Percentiles rank a stretch among this genome's conserved stretches.
Evolutionary conservation across 1,284 basidiomycete genomes (phyloP).

Genomic region (Apiotrichum siamense): DNA sequence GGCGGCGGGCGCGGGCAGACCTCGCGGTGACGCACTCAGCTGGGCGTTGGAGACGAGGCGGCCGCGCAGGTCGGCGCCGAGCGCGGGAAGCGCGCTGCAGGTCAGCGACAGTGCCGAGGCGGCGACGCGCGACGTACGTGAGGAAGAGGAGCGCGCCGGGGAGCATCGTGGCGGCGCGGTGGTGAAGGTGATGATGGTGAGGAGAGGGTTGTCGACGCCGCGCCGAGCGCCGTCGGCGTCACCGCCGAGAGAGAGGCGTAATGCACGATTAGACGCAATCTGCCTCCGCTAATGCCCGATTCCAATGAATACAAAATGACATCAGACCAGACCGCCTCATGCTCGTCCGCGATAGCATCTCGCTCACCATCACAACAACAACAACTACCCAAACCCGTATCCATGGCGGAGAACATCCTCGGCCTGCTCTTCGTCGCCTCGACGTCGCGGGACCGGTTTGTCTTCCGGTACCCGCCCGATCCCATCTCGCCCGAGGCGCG

Average conservation of each 20-base stretch:
- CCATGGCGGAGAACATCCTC: slow-evolving; percentile 44
- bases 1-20: background rate
- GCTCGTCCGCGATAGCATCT: background rate
- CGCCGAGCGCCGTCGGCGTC: no score
- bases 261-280: background rate
- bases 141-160: slow-evolving; percentile 3
- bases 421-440: slow-evolving; percentile 42
- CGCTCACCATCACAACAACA: background rate
- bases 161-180: background rate
- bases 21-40: background rate
- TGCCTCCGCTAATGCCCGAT: background rate
- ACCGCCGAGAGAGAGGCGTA: no score
- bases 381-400: background rate
- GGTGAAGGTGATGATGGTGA: background rate
- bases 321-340: background rate
- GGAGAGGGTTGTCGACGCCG: background rate
- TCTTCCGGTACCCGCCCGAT: slow-evolving; percentile 44
- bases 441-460: slow-evolving; percentile 33
- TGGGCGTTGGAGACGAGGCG: background rate
- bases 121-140: background rate
- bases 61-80: background rate
- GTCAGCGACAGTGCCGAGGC: background rate
- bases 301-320: background rate
- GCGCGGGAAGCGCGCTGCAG: background rate
- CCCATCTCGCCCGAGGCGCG: slow-evolving; percentile 37